Evolutionary conservation across 179 eudicot species (phyloP).

Genomic region (Sideroxylon spinosum): DNA sequence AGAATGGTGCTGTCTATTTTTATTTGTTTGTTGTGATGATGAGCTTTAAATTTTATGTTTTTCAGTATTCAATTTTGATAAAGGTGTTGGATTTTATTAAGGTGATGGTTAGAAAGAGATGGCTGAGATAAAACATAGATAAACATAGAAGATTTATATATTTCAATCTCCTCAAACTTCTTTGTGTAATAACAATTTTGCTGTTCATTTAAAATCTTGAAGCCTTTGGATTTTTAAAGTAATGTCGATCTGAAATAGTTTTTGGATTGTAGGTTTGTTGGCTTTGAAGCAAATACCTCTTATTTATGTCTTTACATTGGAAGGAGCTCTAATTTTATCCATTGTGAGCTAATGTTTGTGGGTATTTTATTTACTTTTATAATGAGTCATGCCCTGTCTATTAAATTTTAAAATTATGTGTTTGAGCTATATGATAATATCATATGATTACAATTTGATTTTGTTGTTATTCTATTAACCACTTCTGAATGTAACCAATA

Average conservation of each 20-base stretch:
- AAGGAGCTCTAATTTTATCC: background rate
- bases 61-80: slow-evolving; percentile 14
- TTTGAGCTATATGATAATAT: background rate
- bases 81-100: slow-evolving; percentile 23
- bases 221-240: background rate
- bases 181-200: too few species aligned
- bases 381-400: too few species aligned
- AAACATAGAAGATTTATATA: slow-evolving; percentile 50
- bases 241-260: background rate
- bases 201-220: background rate
- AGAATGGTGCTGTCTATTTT: slow-evolving; percentile 6
- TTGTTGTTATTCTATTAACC: background rate
- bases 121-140: too few species aligned
- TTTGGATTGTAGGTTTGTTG: background rate
- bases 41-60: background rate
- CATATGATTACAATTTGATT: too few species aligned
- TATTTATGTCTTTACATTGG: background rate
- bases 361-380: too few species aligned
- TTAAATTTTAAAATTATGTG: background rate
- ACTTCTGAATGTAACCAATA: too few species aligned
- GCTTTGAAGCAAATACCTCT: too few species aligned
- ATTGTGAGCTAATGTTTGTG: background rate
- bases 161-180: too few species aligned
- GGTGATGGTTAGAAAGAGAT: slow-evolving; percentile 35
- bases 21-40: background rate